Evolutionary conservation across 2,329 filamentous ascomycete species (phyloP).

Genomic region (Colletotrichum noveboracense): DNA sequence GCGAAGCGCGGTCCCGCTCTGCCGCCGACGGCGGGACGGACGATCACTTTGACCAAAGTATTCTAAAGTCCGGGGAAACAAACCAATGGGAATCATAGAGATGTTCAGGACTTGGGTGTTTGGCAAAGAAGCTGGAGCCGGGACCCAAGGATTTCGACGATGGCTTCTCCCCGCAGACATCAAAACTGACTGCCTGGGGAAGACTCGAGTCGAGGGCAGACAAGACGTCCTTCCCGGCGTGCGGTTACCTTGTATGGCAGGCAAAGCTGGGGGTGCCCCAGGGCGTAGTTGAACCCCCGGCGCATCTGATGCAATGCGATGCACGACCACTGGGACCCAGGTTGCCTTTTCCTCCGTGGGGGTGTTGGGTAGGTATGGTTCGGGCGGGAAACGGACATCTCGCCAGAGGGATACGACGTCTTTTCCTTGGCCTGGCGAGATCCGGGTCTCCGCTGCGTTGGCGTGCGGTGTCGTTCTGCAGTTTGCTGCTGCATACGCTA

Average conservation of each 20-base stretch:
- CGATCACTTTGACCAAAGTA: background rate
- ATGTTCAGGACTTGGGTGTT: background rate
- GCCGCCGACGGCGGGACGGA: background rate
- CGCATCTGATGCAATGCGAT: slow-evolving; percentile 18
- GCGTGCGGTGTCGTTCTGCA: background rate
- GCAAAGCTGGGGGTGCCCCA: background rate
- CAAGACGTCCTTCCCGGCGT: background rate
- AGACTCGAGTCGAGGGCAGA: background rate
- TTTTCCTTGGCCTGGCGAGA: background rate
- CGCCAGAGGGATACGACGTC: background rate
- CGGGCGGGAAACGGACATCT: background rate
- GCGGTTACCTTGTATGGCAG: background rate
- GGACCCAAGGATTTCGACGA: background rate
- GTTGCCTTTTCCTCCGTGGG: background rate
- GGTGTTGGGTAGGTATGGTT: background rate
- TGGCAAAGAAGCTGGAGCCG: background rate
- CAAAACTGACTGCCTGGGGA: too few species aligned
- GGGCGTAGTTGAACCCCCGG: background rate
- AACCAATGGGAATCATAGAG: too few species aligned
- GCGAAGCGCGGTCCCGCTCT: background rate
- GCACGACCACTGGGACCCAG: background rate
- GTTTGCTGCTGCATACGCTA: background rate
- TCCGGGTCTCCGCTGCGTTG: background rate
- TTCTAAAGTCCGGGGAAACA: too few species aligned
- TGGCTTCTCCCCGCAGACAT: background rate